Base-by-base conservation (phyloP, 192 early-diverging fungal species). In the Dissophora globulifera region DNA sequence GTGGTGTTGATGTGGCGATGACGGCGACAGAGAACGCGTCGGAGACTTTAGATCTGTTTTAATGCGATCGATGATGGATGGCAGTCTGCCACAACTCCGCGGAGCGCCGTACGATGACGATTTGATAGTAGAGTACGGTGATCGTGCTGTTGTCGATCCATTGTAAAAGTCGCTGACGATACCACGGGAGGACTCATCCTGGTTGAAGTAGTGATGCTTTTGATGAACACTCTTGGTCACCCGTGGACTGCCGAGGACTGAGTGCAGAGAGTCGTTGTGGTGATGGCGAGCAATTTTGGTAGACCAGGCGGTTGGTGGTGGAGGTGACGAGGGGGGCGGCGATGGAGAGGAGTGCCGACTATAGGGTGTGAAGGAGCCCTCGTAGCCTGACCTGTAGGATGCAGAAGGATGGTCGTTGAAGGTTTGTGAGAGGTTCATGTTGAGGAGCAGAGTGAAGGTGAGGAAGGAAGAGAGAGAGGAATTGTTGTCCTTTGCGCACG, bases 11-110 rank as follows among this genome's bases (percentile, higher is more conserved):
- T 20, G 54, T 35, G 31, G 35, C 23, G 46, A 25, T 17, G 22
- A 20, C 13, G 33, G 10, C 20, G 26, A 20, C 42, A 20, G 31
- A 12, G 46, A 32, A 7, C 33, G 51, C 42, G 31, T 35, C 13
- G 12, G 58, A 38, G 31, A 22, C 35, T 50, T 50, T 16, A 76
- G 35, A 15, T 65, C 72, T 8, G 57, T 56, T 33, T 67, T 76
- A 47, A 76, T 76, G n/a, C 72, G 49, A 30, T 62, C 64, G 27
- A 76, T 52, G 15, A 76, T 46, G 22, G 72, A 42, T 3, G 62
- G 72, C 27, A 55, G 42, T 47, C 62, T 32, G 15, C 59, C 51
- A 49, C 48, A 43, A 31, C 33, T 63, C 47, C 65, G 47, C 46
- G 58, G 58, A 60, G 43, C 25, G 10, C 23, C 16, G 25, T 55